Conservation (phyloP, 1,284 basidiomycete species). For the Ceratobasidium sp. region DNA sequence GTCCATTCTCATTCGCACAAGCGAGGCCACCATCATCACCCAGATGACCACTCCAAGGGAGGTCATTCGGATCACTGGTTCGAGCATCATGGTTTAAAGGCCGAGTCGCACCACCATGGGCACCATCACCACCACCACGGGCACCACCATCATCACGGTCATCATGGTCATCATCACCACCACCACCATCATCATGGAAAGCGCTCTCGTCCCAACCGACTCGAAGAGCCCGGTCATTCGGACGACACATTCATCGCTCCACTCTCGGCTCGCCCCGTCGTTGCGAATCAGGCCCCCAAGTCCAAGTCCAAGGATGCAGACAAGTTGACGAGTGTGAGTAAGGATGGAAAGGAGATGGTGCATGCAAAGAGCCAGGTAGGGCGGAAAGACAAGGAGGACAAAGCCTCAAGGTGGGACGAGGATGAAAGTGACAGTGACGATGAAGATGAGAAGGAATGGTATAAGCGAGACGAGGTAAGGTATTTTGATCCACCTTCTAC, state of each 20-base stretch:
- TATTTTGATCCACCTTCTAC: too few relatives aligned
- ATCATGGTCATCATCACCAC: conserved; percentile 1
- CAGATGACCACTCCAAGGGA: not conserved
- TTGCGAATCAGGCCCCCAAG: not conserved
- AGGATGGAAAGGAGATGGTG: not conserved
- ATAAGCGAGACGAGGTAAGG: too few relatives aligned
- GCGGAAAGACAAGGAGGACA: too few relatives aligned
- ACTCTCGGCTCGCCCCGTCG: not conserved
- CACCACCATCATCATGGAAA: not conserved
- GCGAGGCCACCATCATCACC: not conserved
- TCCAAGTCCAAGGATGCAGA: not conserved
- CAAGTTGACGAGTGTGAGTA: not conserved
- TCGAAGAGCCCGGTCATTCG: not conserved
- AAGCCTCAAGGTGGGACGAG: too few relatives aligned
- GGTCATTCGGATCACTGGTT: conserved; percentile 18
- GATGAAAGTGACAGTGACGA: too few relatives aligned
- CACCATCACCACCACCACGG: conserved; percentile 5
- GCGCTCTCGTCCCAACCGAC: not conserved
- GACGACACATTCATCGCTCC: conserved; percentile 14
- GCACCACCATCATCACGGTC: not conserved
- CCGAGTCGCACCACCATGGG: not conserved
- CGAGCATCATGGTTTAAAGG: conserved; percentile 1
- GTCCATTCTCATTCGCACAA: not conserved
- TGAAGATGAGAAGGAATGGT: too few relatives aligned
- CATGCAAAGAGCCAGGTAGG: too few relatives aligned